Evolutionary conservation across 768 basidiomycete species (phyloP), one percentile per base, ranked within the genome.

Genomic region (Hortiboletus flavorubellus): DNA sequence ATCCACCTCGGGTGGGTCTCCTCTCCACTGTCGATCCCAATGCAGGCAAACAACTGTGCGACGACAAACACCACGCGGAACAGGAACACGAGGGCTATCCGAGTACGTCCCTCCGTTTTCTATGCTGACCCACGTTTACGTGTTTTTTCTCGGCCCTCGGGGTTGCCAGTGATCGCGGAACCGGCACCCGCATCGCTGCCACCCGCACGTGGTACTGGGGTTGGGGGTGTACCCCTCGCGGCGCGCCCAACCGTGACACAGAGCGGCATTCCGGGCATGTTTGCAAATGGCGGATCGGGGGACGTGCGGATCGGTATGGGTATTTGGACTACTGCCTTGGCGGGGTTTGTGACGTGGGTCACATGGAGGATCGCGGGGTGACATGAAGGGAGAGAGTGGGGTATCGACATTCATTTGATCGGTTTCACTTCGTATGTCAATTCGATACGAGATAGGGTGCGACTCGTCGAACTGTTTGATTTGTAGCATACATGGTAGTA

Each of bases 1-100:
- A 90, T 64, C 80, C 81, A 3, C 85, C 89, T 2, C 80, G 81
- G 11, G 79, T 91, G 41, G 89, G 89, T 10, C 75, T 91, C 34
- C 71, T 86, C 43, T 89, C 89, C 15, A 90, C 87, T 0, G 83
- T 90, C 1, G 84, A 87, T 2, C 11, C 59, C 4, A 77, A 87
- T 58, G 85, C 84, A 1, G 73, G 64, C 2, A 73, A 73, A 26
- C 58, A 57, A 16, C 62, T 81, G 10, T 64, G 70, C 33, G 59
- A 66, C 2, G 78, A 73, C 14, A 64, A 80, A 8, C 62, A 64
- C 18, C 44, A 49, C 8, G 79, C 76, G 60, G 73, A 76, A 14
- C 44, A 21, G 34, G 64, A 55, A 5, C 64, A 58, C 29, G 31
- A 40, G 14, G 65, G 72, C 53, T 49, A 73, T 68, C 55, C 73